Percentiles rank a stretch among this genome's conserved stretches.
Evolutionary conservation across 192 early-diverging fungal species (phyloP).

Genomic region (Linnemannia zychae): DNA sequence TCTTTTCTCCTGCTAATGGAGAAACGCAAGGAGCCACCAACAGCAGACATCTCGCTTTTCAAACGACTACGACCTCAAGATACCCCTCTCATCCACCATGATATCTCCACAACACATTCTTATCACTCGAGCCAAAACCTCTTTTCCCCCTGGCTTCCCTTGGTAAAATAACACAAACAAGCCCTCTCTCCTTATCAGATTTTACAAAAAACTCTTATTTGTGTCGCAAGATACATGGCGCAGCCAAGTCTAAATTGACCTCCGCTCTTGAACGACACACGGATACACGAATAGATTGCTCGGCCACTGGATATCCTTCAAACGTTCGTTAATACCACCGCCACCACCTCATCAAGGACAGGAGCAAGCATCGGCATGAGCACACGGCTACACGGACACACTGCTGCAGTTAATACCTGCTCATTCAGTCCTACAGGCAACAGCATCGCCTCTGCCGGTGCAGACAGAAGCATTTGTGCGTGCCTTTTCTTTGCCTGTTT

Average conservation of each 20-base stretch:
- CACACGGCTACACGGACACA: not conserved
- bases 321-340: not conserved
- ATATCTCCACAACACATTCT: not conserved
- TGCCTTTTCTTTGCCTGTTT: not conserved
- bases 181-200: not conserved
- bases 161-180: not conserved
- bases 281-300: not conserved
- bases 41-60: not conserved
- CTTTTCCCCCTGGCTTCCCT: not conserved
- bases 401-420: not conserved
- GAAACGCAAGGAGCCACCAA: not conserved
- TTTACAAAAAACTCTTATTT: not conserved
- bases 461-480: constrained; percentile 6
- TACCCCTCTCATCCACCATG: not conserved
- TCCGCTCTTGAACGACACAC: not conserved
- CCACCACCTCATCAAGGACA: too few relatives aligned
- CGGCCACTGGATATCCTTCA: not conserved
- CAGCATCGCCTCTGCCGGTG: not conserved
- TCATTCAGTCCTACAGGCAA: constrained; percentile 1
- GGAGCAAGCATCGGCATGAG: not conserved
- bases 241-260: not conserved
- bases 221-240: not conserved
- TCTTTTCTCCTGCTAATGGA: not conserved
- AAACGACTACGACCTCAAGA: not conserved
- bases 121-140: not conserved